Evolutionary conservation across 2,329 filamentous ascomycete species (phyloP).

Genomic region (Pyrenophora teres): DNA sequence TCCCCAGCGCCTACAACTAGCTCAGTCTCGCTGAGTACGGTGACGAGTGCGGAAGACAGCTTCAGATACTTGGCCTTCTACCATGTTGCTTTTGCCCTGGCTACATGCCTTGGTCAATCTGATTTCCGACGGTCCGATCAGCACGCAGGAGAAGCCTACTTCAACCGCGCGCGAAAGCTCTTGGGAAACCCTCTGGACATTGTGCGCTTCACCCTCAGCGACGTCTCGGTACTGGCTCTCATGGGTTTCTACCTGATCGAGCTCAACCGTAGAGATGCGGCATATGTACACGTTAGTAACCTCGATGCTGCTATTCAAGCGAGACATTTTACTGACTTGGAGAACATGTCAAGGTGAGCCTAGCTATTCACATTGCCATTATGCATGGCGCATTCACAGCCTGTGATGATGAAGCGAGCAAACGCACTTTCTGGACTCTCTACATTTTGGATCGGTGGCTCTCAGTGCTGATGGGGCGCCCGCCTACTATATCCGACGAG

Average conservation of each 20-base stretch:
- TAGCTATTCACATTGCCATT: constrained; percentile 33
- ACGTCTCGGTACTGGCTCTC: constrained; percentile 31
- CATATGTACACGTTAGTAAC: constrained; percentile 31
- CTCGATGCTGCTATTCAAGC: too few relatives aligned
- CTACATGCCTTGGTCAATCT: constrained; percentile 21
- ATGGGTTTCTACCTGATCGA: constrained; percentile 38
- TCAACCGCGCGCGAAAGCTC: constrained; percentile 32
- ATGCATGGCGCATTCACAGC: constrained; percentile 32
- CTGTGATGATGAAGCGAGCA: constrained; percentile 25
- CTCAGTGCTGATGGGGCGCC: constrained; percentile 33
- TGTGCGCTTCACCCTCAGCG: constrained; percentile 29
- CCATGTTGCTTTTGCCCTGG: constrained; percentile 34
- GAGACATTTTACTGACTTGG: not conserved
- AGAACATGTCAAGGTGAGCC: constrained; percentile 1
- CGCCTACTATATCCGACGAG: constrained; percentile 32
- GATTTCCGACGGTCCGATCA: constrained; percentile 17
- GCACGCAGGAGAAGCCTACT: constrained; percentile 31
- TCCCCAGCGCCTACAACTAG: constrained; percentile 16
- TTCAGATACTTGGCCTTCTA: constrained; percentile 31
- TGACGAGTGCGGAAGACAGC: constrained; percentile 22
- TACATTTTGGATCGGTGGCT: constrained; percentile 38
- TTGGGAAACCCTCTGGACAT: constrained; percentile 33
- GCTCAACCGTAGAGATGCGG: constrained; percentile 35
- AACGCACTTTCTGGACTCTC: constrained; percentile 31
- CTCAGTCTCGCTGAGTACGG: constrained; percentile 19